Percentiles rank a stretch among this genome's conserved stretches.
These are phyloP conservation scores for Teratosphaeria pseudoeucalypti DNA, from an alignment of 2,329 filamentous ascomycete genomes.

Conservation along the genomic window DNA sequence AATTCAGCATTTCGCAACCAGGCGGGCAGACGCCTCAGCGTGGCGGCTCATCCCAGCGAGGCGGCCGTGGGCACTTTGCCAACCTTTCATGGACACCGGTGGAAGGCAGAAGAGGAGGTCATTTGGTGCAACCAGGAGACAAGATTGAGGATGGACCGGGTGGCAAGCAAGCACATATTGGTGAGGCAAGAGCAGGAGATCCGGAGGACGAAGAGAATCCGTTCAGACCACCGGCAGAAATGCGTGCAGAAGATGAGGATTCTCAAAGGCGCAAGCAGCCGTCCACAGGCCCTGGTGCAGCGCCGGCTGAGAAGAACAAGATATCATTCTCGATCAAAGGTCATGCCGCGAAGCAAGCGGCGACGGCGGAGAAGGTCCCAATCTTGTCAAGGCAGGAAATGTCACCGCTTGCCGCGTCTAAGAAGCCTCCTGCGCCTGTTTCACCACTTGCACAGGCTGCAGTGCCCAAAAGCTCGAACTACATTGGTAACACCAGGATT, in stretches of 20 bases:
- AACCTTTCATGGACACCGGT: slow-evolving; percentile 62
- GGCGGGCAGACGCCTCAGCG: slow-evolving; percentile 15
- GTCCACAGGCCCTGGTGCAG: not conserved
- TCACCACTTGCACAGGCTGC: slow-evolving; percentile 19
- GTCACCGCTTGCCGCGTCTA: slow-evolving; percentile 30
- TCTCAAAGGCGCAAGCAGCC: slow-evolving; percentile 23
- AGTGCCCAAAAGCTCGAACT: slow-evolving; percentile 24
- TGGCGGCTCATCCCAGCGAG: slow-evolving; percentile 36
- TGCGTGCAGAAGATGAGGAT: slow-evolving; percentile 53
- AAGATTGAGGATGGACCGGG: slow-evolving; percentile 8
- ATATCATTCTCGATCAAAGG: slow-evolving; percentile 92
- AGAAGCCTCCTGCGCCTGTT: slow-evolving; percentile 34
- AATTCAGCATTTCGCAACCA: slow-evolving; percentile 16
- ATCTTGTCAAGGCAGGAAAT: slow-evolving; percentile 16
- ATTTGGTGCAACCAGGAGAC: slow-evolving; percentile 25
- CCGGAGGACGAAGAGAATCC: slow-evolving; percentile 49
- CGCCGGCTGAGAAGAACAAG: slow-evolving; percentile 42
- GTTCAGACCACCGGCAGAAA: slow-evolving; percentile 54
- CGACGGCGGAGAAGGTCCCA: slow-evolving; percentile 22
- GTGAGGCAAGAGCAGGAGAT: slow-evolving; percentile 16
- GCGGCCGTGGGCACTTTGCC: slow-evolving; percentile 49
- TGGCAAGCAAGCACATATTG: not conserved
- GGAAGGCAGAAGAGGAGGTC: slow-evolving; percentile 44
- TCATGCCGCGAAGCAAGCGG: slow-evolving; percentile 44
- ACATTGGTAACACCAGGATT: slow-evolving; percentile 23